Conservation (phyloP, 148 eudicot genomes). For the Simmondsia chinensis region DNA sequence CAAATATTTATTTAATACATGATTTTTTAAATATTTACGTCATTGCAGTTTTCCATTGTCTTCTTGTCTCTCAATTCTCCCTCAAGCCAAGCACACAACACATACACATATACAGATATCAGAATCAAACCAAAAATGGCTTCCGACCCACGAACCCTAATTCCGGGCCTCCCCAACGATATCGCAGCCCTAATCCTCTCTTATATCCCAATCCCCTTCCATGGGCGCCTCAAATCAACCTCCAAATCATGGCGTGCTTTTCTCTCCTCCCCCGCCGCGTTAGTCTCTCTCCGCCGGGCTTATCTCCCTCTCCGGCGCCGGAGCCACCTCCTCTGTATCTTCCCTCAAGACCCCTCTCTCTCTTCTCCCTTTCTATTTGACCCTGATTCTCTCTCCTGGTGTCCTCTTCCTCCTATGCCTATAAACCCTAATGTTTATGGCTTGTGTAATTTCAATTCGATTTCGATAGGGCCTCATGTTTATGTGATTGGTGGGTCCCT, state of each 20-base stretch:
- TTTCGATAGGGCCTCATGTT: conserved; percentile 33
- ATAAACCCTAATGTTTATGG: conserved; percentile 80
- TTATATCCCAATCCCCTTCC: conserved; percentile 43
- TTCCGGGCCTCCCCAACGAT: conserved; percentile 79
- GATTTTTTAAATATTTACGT: too few species aligned
- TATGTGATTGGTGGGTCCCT: conserved; percentile 79
- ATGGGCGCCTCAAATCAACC: conserved; percentile 47
- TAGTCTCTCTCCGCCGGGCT: conserved; percentile 31
- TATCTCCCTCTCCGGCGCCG: conserved; percentile 7
- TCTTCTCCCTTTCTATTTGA: conserved; percentile 65
- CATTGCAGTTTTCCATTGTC: too few species aligned
- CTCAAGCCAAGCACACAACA: too few species aligned
- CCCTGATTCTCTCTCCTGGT: conserved; percentile 51
- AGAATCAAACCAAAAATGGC: too few species aligned
- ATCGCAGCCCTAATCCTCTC: conserved; percentile 50
- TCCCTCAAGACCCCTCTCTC: conserved; percentile 72
- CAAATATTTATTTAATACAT: too few species aligned
- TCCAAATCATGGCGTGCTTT: conserved; percentile 68
- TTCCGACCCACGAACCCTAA: too few species aligned
- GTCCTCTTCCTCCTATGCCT: conserved; percentile 67
- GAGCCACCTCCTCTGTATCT: conserved; percentile 58
- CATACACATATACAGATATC: too few species aligned
- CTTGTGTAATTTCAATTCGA: conserved; percentile 50
- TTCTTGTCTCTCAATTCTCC: too few species aligned
- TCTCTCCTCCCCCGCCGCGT: conserved; percentile 49